A percentile compares a stretch with the other conserved stretches of the same genome.
These are phyloP conservation scores for Solanum megistacrolobum DNA, from an alignment of 257 asterid species.

Conservation along the genomic window DNA sequence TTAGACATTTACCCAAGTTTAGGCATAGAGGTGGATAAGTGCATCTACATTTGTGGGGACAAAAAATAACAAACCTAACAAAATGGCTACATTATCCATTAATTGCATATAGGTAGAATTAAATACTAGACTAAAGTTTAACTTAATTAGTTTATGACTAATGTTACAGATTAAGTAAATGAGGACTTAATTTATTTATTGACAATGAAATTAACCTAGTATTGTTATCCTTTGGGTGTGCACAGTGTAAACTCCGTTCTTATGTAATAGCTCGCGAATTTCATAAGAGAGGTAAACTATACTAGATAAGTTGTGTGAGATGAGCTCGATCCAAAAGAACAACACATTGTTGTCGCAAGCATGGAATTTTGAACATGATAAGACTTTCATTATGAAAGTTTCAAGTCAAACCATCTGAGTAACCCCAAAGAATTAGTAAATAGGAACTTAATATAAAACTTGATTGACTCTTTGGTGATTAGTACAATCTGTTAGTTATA, in stretches of 20 bases:
- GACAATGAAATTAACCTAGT: too few relatives aligned
- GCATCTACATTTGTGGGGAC: background rate
- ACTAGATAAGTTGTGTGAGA: too few relatives aligned
- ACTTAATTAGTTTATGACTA: background rate
- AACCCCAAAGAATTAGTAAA: too few relatives aligned
- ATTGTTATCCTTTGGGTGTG: accelerated
- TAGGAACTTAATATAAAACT: too few relatives aligned
- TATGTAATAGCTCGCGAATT: background rate
- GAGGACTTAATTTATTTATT: too few relatives aligned
- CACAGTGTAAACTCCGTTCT: accelerated
- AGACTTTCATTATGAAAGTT: background rate
- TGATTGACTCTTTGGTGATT: background rate
- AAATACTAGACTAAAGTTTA: background rate
- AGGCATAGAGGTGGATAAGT: background rate
- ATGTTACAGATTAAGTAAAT: background rate
- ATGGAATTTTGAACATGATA: background rate
- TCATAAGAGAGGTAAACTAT: too few relatives aligned
- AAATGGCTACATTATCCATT: background rate
- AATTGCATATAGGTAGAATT: background rate
- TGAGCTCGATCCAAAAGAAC: background rate
- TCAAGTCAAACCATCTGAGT: background rate
- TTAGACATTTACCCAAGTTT: background rate
- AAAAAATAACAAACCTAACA: background rate
- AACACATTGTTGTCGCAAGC: accelerated
- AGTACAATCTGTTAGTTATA: background rate